Base-by-base conservation (phyloP, 2,329 filamentous ascomycete genomes). In the Pezicula carpinea region DNA sequence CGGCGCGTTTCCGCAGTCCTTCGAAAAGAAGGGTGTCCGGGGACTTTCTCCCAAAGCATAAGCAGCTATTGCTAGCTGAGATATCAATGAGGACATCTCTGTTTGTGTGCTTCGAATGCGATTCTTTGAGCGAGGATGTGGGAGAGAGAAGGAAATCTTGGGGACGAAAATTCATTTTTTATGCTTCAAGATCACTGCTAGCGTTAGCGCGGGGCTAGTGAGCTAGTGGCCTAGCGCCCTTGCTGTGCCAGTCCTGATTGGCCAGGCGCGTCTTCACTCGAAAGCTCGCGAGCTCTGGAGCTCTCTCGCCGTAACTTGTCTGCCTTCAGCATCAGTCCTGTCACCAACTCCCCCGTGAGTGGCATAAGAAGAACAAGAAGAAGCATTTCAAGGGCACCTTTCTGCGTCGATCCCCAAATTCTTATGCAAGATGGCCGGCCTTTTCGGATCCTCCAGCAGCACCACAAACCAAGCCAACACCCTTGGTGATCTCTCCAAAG, bases 31-130 rank as follows among this genome's bases (percentile, higher is more conserved):
- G 77, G 79, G 73, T 84, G 91, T 96, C 92, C 92, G 92, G 92
- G 92, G 92, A 97, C 92, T 97, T 97, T 97, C 92, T 96, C 92
- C 92, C 90, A 93, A 96, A 96, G 91, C 91, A 66, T 61, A 55
- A 58, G 44, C 67, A 61, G 48, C 52, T 49, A 56, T 63, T 53
- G 42, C 52, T 59, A 64, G 61, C 65, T 55, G 63, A 66, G 65
- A 70, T 57, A 68, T 52, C 60, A 46, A 54, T 61, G 60, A 66
- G 63, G 60, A 64, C 62, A 61, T 68, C 76, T 87, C 89, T 85
- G 89, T 95, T 74, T 85, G 88, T 90, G 73, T 89, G 91, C 92
- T 96, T 96, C 86, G 90, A 95, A 83, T 86, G 91, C 92, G 92
- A 96, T 96, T 89, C 89, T 89, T 96, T 82, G 89, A 91, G 79